Percentiles rank a stretch among this genome's conserved stretches.
Conservation (phyloP, 2,329 filamentous ascomycete species). For the Botryotinia convoluta region DNA sequence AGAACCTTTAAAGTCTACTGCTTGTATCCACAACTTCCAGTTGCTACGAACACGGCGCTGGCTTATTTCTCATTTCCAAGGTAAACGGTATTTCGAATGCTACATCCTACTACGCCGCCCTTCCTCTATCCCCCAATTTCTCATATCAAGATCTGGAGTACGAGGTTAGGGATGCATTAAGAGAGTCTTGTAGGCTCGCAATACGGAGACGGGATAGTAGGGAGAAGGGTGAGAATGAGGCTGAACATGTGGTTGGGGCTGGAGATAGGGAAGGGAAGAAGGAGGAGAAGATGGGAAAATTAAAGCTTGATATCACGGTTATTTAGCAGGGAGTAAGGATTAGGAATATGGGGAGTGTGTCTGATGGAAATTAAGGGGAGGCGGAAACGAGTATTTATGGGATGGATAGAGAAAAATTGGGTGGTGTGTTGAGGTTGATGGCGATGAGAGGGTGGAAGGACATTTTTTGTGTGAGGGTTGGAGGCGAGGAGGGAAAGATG, state of each 20-base stretch:
- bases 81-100: fast-evolving
- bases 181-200: not conserved
- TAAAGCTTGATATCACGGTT: not conserved
- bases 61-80: not conserved
- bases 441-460: not conserved
- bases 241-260: not conserved
- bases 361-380: not conserved
- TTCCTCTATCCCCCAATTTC: not conserved
- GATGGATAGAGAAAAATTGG: not conserved
- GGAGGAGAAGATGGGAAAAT: not conserved
- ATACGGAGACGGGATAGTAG: not conserved
- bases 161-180: not conserved
- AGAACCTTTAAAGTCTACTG: not conserved
- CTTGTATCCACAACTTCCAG: not conserved
- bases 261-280: not conserved
- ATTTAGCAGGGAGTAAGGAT: not conserved
- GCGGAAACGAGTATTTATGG: not conserved
- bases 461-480: not conserved
- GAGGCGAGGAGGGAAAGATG: not conserved
- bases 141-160: not conserved
- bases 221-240: not conserved
- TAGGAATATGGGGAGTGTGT: fast-evolving
- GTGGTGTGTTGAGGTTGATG: not conserved
- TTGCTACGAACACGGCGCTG: not conserved
- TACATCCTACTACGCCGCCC: not conserved